These are phyloP conservation scores for Perkinsus marinus DNA, from an alignment of 169 alveolate genomes.

Conservation along the genomic window DNA sequence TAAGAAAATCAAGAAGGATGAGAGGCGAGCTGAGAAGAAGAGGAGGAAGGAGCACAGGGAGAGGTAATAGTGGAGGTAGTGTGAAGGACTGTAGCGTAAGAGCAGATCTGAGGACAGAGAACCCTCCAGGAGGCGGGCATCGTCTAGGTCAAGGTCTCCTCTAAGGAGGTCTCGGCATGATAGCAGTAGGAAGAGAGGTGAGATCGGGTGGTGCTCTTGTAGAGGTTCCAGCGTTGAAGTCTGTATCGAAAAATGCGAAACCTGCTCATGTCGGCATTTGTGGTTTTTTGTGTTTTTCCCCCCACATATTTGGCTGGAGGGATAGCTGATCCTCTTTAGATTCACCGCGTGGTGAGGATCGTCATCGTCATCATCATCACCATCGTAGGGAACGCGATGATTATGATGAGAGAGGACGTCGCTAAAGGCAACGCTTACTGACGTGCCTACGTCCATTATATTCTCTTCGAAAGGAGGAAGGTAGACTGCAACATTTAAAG, in stretches of 20 bases:
- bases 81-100: background rate
- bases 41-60: background rate
- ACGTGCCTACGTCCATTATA: too few relatives aligned
- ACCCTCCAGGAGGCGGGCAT: background rate
- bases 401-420: background rate
- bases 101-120: background rate
- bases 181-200: too few relatives aligned
- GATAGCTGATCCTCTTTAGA: too few relatives aligned
- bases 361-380: background rate
- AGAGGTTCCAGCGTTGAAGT: too few relatives aligned
- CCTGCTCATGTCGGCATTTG: background rate
- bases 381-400: background rate
- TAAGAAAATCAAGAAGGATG: background rate
- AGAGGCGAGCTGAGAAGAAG: background rate
- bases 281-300: background rate
- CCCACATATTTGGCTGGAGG: too few relatives aligned
- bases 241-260: background rate
- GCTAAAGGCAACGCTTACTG: too few relatives aligned
- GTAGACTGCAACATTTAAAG: too few relatives aligned
- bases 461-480: too few relatives aligned
- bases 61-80: background rate
- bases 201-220: too few relatives aligned
- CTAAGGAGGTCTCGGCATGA: background rate
- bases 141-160: background rate
- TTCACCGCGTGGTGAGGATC: background rate